Evolutionary conservation across 352 stramenopile species (phyloP), one percentile per base, ranked within the genome.

Genomic region (Phytophthora boehmeriae): DNA sequence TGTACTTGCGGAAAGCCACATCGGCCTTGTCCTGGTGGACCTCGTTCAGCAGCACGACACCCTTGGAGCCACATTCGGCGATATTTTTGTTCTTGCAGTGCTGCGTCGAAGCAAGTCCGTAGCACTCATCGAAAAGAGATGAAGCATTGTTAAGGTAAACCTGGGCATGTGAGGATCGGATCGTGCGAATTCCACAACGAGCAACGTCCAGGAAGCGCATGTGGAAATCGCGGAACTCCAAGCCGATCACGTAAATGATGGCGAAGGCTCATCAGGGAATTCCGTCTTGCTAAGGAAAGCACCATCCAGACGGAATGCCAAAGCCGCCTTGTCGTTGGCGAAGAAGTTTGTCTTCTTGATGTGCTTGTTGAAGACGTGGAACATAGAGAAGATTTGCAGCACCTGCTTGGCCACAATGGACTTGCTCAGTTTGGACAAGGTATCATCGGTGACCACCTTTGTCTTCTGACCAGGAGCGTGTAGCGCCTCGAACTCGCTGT

Each of bases 31-130:
- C 82, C 59, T 78, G 74, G 71, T 96, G 91, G 20, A 85, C 85
- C 42, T 93, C 90, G 80, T 99, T 96, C 28, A 99, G 87, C 34
- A 99, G 77, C 32, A 97, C 73, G 1, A 99, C 97, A 38, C 88
- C 97, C 79, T 99, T 99, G 38, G n/a, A 98, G 50, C 97, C 97
- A 43, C 97, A 96, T 73, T 99, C 97, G 1, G 97, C 96, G 58
- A 99, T 99, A 71, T 99, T 97, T 83, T 99, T 99, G 84, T 99
- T 99, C 81, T 99, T 99, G 36, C 98, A 86, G 68, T 99, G 97
- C 72, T 99, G 97, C 8, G 97, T 96, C 58, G 92, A 99, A 0
- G 96, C 96, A 5, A 99, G 75, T 10, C 89, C 89, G 75, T 99
- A 99, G 59, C 87, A 97, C 70, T 99, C 97, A 60, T 99, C 95